These are phyloP conservation scores for Phoma sp. DNA, from an alignment of 2,329 filamentous ascomycete species.

Conservation along the genomic window DNA sequence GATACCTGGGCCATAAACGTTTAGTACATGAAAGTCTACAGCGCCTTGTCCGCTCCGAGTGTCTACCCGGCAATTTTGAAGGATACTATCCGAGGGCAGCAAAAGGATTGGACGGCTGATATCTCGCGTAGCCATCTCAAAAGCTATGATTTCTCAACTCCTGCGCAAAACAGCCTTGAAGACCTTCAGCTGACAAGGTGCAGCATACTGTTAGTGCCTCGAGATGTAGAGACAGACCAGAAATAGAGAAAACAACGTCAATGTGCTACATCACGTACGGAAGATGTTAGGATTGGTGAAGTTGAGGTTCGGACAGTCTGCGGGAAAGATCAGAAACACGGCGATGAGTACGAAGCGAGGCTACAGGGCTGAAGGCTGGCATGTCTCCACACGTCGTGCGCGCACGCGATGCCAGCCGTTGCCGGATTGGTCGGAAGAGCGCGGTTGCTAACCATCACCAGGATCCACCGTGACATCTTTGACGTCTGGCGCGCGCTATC, in stretches of 20 bases:
- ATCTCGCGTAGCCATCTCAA: no score
- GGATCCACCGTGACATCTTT: slow-evolving; percentile 31
- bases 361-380: neutral
- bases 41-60: no score
- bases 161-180: no score
- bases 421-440: slow-evolving; percentile 27
- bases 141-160: no score
- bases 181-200: no score
- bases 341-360: neutral
- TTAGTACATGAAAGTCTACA: no score
- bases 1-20: no score
- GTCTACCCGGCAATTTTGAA: no score
- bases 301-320: neutral
- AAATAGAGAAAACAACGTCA: neutral
- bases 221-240: no score
- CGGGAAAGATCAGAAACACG: neutral
- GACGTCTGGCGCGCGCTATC: slow-evolving; percentile 18
- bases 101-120: no score
- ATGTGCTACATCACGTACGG: neutral
- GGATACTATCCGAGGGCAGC: no score
- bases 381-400: slow-evolving; percentile 1
- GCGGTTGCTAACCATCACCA: slow-evolving; percentile 20
- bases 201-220: no score
- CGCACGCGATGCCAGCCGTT: slow-evolving; percentile 8
- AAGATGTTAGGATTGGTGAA: neutral